Conservation (phyloP, 2,329 filamentous ascomycete species). For the Fusarium acutatum region DNA sequence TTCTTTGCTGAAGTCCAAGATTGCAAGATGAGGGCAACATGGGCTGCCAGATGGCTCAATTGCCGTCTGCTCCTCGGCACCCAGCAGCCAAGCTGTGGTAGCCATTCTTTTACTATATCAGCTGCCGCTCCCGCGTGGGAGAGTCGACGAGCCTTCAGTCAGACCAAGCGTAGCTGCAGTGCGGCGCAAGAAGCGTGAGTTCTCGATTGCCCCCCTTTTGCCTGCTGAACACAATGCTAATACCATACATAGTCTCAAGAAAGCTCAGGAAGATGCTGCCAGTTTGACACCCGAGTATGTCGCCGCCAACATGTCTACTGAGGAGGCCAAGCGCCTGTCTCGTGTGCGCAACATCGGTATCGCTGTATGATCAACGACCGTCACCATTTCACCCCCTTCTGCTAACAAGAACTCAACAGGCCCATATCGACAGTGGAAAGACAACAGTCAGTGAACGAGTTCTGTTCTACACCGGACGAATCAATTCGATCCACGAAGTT, state of each 20-base stretch:
- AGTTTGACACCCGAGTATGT: slow-evolving; percentile 67
- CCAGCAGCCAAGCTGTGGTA: slow-evolving; percentile 40
- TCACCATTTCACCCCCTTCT: not conserved
- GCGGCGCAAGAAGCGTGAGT: slow-evolving; percentile 55
- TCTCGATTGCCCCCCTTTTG: not conserved
- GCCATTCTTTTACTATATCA: slow-evolving; percentile 42
- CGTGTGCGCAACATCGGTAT: slow-evolving; percentile 97
- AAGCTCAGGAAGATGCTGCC: slow-evolving; percentile 62
- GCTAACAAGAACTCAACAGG: slow-evolving; percentile 58
- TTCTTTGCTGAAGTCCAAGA: slow-evolving; percentile 37
- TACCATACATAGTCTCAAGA: slow-evolving; percentile 51
- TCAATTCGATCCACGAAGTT: slow-evolving; percentile 97
- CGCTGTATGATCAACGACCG: slow-evolving; percentile 66
- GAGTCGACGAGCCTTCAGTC: slow-evolving; percentile 46
- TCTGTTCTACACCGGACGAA: slow-evolving; percentile 96
- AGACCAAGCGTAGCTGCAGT: slow-evolving; percentile 42
- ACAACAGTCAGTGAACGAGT: slow-evolving; percentile 97
- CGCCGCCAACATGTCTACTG: slow-evolving; percentile 80
- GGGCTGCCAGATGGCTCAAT: slow-evolving; percentile 53
- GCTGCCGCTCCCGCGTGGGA: slow-evolving; percentile 35
- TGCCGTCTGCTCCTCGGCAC: slow-evolving; percentile 48
- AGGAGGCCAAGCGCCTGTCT: slow-evolving; percentile 80
- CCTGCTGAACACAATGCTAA: slow-evolving; percentile 19
- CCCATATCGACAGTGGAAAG: slow-evolving; percentile 98
- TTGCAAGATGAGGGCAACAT: slow-evolving; percentile 51